Percentiles rank a stretch among this genome's conserved stretches.
Evolutionary conservation across 2,329 filamentous ascomycete species (phyloP).

Genomic region (Cercospora citrullina): DNA sequence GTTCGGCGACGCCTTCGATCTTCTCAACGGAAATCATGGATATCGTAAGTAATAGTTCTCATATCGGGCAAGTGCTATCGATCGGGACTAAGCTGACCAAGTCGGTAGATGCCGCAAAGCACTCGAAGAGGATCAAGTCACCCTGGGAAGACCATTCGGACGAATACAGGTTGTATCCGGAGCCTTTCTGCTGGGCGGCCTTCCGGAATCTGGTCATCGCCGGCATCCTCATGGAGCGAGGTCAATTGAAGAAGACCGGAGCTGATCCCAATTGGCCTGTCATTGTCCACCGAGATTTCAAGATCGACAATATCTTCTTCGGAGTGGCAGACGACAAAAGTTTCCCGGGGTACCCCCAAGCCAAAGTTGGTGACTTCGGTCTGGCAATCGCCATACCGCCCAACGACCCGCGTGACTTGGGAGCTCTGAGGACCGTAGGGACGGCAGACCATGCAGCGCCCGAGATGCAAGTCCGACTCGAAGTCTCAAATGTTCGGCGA

Average conservation of each 20-base stretch:
- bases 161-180: conserved; percentile 4
- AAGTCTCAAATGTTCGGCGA: background rate
- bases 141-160: background rate
- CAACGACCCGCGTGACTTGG: background rate
- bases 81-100: background rate
- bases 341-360: conserved; percentile 13
- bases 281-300: conserved; percentile 26
- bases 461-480: background rate
- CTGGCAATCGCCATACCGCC: conserved; percentile 2
- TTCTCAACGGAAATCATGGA: background rate
- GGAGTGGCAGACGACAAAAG: background rate
- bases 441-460: background rate
- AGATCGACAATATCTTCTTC: conserved; percentile 19
- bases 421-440: background rate
- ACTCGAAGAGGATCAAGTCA: background rate
- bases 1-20: background rate
- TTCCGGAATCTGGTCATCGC: conserved; percentile 21
- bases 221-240: conserved; percentile 22
- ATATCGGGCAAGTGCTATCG: background rate
- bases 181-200: conserved; percentile 24
- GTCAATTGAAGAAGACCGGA: background rate
- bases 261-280: conserved; percentile 6
- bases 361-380: conserved; percentile 23
- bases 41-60: background rate
- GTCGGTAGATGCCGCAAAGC: background rate